A percentile compares a stretch with the other conserved stretches of the same genome.
Evolutionary conservation across 129 eudicot species (phyloP).

Genomic region (Saussurea involucrata): DNA sequence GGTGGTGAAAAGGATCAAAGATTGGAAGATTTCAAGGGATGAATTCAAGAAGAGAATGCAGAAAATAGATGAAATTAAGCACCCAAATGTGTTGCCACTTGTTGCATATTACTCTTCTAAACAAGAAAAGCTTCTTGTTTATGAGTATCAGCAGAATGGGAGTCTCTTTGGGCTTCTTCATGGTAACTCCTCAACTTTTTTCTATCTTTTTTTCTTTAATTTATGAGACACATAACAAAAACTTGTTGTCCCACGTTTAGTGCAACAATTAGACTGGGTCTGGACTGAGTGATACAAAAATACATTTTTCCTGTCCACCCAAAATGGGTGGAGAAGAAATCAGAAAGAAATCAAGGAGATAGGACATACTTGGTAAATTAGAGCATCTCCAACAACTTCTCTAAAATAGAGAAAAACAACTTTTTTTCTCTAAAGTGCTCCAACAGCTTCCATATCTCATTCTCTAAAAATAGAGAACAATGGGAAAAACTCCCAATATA

Average conservation of each 20-base stretch:
- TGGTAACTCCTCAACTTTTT: slow-evolving; percentile 35
- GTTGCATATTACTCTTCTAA: slow-evolving; percentile 72
- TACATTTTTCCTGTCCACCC: neutral
- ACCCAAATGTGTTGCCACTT: slow-evolving; percentile 50
- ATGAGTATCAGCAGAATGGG: slow-evolving; percentile 66
- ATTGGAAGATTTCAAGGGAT: slow-evolving; percentile 63
- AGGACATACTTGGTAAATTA: neutral
- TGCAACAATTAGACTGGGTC: neutral
- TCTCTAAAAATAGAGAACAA: no score
- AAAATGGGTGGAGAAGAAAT: neutral
- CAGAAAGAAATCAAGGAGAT: neutral
- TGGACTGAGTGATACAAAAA: neutral
- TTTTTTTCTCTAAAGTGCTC: no score
- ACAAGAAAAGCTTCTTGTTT: slow-evolving; percentile 73
- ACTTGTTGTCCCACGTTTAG: neutral
- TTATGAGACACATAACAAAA: neutral
- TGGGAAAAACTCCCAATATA: no score
- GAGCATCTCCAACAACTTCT: no score
- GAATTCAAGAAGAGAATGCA: slow-evolving; percentile 70
- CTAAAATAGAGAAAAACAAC: no score
- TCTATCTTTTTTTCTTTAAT: neutral
- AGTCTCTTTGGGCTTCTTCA: slow-evolving; percentile 70
- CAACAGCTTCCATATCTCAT: no score
- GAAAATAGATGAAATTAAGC: slow-evolving; percentile 44
- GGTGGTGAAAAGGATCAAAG: slow-evolving; percentile 67